Conservation (phyloP, 345 rosid species). For the Gossypium ekmanianum region DNA sequence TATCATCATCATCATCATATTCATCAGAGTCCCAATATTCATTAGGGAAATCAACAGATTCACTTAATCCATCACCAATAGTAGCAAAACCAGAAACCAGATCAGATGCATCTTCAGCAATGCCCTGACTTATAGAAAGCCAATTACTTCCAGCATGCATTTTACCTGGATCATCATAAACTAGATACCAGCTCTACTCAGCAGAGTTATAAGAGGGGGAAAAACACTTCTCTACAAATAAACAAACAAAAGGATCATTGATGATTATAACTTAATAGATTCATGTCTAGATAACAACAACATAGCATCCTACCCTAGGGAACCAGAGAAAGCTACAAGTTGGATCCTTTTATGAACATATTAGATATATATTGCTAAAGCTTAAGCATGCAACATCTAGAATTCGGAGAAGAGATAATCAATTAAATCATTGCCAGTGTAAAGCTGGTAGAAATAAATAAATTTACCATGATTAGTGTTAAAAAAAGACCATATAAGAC, state of each 20-base stretch:
- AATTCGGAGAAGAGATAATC: background rate
- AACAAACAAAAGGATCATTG: background rate
- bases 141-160: slow-evolving; percentile 87
- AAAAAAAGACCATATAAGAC: background rate
- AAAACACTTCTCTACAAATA: background rate
- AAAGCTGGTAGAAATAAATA: background rate
- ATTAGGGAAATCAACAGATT: slow-evolving; percentile 82
- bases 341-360: background rate
- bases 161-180: slow-evolving; percentile 53
- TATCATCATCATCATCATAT: slow-evolving; percentile 93
- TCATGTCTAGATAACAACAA: background rate
- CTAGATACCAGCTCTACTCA: slow-evolving; percentile 10
- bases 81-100: slow-evolving; percentile 98
- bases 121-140: slow-evolving; percentile 98
- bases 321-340: slow-evolving; percentile 4
- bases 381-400: background rate
- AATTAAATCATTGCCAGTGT: background rate
- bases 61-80: slow-evolving; percentile 90
- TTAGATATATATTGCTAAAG: background rate
- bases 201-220: background rate
- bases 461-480: background rate
- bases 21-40: slow-evolving; percentile 99
- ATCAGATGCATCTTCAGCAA: slow-evolving; percentile 93
- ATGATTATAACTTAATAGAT: background rate
- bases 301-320: background rate